phyloP scores from a whole-genome alignment of 129 eudicot genomes.

The Chrysanthemum makinoi region DNA sequence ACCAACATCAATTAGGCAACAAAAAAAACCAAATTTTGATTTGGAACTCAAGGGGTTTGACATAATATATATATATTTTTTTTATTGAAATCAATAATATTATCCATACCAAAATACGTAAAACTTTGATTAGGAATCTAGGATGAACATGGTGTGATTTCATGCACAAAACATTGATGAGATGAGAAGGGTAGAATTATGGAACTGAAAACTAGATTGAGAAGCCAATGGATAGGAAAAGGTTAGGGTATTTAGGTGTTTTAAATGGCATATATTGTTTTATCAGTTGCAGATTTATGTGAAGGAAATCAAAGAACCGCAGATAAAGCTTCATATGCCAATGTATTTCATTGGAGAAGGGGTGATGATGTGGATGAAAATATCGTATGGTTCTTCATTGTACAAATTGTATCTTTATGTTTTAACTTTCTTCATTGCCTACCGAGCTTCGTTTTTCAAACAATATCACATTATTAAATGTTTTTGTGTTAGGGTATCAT shows the following conservation, averaged over 20 bases:
- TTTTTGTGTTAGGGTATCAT: not conserved
- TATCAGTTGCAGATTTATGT: slow-evolving; percentile 12
- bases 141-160: slow-evolving; percentile 19
- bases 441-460: not conserved
- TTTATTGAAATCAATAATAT: not conserved
- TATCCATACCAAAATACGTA: not conserved
- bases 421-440: not conserved
- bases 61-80: not conserved
- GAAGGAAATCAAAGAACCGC: slow-evolving; percentile 23
- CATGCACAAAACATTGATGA: slow-evolving; percentile 16
- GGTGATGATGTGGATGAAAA: slow-evolving; percentile 7
- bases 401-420: not conserved
- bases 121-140: not conserved
- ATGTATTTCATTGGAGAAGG: slow-evolving; percentile 3
- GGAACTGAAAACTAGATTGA: slow-evolving; percentile 26
- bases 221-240: slow-evolving; percentile 27
- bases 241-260: slow-evolving; percentile 25
- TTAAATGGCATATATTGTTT: slow-evolving; percentile 15
- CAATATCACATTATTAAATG: not conserved
- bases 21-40: slow-evolving; percentile 4
- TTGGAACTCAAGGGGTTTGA: slow-evolving; percentile 19
- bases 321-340: slow-evolving; percentile 14
- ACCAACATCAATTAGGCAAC: not conserved
- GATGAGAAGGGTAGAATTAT: slow-evolving; percentile 33
- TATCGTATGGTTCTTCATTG: slow-evolving; percentile 19